Conservation (phyloP, 257 asterid species). For the Apocynum venetum region DNA sequence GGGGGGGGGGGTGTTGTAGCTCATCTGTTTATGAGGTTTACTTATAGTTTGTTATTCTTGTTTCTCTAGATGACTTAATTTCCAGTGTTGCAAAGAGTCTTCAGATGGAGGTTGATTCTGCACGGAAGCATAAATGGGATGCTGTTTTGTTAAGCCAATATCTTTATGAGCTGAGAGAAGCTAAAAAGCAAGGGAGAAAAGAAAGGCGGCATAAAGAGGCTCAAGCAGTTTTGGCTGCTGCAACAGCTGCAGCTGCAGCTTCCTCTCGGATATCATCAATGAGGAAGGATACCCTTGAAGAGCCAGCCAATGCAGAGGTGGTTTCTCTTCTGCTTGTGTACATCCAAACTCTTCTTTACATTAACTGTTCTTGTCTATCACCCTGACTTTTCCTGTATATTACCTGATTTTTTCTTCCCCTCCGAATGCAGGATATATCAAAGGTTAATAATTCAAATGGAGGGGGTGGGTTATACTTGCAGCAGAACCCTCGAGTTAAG, state of each 20-base stretch:
- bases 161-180: slow-evolving; percentile 73
- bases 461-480: slow-evolving; percentile 43
- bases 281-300: slow-evolving; percentile 80
- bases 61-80: slow-evolving; percentile 65
- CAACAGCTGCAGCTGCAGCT: slow-evolving; percentile 98
- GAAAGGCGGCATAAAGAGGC: slow-evolving; percentile 96
- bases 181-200: slow-evolving; percentile 87
- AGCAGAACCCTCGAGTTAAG: slow-evolving; percentile 56
- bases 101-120: slow-evolving; percentile 64
- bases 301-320: slow-evolving; percentile 64
- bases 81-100: slow-evolving; percentile 63
- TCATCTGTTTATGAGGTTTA: not conserved
- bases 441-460: slow-evolving; percentile 43
- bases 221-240: slow-evolving; percentile 95
- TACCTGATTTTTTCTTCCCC: not conserved
- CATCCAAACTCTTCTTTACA: not conserved
- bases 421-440: slow-evolving; percentile 41
- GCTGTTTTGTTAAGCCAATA: slow-evolving; percentile 74
- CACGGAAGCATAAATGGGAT: slow-evolving; percentile 76
- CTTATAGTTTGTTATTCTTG: slow-evolving; percentile 10
- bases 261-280: slow-evolving; percentile 78
- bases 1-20: not conserved
- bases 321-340: slow-evolving; percentile 10
- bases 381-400: no score
- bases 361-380: not conserved